Percentiles rank a stretch among this genome's conserved stretches.
phyloP scores from a whole-genome alignment of 441 rosid species.

The Erysimum pusillum region DNA sequence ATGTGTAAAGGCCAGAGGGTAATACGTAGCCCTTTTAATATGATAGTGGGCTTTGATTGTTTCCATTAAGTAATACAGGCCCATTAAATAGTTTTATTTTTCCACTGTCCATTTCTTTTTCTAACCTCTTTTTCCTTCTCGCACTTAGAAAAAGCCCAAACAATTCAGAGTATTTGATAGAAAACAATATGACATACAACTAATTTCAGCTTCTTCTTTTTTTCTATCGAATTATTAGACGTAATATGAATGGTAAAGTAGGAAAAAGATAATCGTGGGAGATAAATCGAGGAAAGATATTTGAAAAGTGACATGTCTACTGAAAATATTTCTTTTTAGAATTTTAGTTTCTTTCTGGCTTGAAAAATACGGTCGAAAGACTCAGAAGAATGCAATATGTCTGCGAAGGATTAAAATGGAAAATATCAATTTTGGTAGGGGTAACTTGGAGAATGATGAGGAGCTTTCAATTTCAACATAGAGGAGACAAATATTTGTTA shows the following conservation, averaged over 20 bases:
- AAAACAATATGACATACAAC: not conserved
- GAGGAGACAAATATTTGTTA: constrained; percentile 21
- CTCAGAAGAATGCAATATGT: not conserved
- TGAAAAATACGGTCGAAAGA: not conserved
- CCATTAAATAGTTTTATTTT: constrained; percentile 8
- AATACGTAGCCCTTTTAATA: constrained; percentile 1
- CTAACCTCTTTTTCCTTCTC: not conserved
- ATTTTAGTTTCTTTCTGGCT: not conserved
- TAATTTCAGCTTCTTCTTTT: too few species aligned
- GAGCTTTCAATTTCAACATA: constrained; percentile 26
- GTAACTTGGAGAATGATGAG: constrained; percentile 10
- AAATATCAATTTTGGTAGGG: constrained; percentile 12
- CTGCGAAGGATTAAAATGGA: not conserved
- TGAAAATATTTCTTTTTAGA: not conserved
- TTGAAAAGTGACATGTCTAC: not conserved
- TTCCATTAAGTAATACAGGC: constrained; percentile 6
- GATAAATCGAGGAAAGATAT: not conserved
- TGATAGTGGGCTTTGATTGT: not conserved
- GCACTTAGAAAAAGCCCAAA: not conserved
- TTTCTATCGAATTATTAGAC: too few species aligned
- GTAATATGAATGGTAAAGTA: too few species aligned
- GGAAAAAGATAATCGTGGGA: not conserved
- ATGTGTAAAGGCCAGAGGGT: not conserved
- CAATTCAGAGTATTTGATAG: not conserved
- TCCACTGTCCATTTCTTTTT: not conserved